Conservation (phyloP, 805 yeast genomes). For the Wickerhamiella occidentalis region DNA sequence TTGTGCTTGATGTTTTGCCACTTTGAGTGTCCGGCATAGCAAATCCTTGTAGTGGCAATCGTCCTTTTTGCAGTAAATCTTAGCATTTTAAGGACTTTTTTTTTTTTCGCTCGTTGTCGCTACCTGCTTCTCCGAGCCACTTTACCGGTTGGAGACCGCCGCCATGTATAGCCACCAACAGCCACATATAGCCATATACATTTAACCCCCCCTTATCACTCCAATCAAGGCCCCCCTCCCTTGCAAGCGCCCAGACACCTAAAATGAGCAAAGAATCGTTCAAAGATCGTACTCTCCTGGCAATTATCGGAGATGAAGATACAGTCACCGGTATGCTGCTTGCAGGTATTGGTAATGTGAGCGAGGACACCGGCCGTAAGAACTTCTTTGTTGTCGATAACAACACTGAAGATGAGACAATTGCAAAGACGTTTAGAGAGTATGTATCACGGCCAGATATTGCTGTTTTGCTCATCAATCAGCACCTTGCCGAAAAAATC, state of each 20-base stretch:
- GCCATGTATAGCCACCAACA: not conserved
- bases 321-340: conserved; percentile 89
- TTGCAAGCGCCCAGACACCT: not conserved
- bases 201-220: not conserved
- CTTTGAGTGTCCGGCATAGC: conserved; percentile 74
- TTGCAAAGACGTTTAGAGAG: conserved; percentile 60
- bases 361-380: conserved; percentile 42
- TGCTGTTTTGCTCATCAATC: conserved; percentile 86
- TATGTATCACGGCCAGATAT: conserved; percentile 80
- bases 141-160: not conserved
- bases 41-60: not conserved
- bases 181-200: not conserved
- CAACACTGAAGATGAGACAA: conserved; percentile 63
- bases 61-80: not conserved
- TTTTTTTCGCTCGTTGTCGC: too few relatives aligned
- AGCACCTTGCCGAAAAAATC: conserved; percentile 85
- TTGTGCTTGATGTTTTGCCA: conserved; percentile 94
- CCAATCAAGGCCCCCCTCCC: not conserved
- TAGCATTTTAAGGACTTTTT: too few relatives aligned
- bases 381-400: conserved; percentile 78
- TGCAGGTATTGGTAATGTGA: conserved; percentile 90
- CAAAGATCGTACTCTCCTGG: conserved; percentile 68
- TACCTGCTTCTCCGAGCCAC: too few relatives aligned
- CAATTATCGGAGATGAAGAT: conserved; percentile 96
- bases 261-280: conserved; percentile 26